Base-by-base conservation (phyloP, 2,329 filamentous ascomycete species). In the Sporothrix brasiliensis region DNA sequence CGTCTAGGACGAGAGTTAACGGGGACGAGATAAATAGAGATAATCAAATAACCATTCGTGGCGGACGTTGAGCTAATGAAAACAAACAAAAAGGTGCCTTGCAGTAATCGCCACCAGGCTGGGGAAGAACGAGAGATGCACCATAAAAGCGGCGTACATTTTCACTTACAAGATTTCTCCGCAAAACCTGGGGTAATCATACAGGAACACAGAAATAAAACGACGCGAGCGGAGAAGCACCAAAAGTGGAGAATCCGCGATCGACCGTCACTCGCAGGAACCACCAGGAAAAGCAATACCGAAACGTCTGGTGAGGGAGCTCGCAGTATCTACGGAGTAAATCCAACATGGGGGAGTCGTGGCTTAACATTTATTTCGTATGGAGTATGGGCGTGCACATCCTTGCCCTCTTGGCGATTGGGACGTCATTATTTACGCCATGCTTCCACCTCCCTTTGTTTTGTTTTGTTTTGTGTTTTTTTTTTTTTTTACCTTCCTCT, bases 261-360 rank as follows among this genome's bases (percentile, higher is more conserved):
- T 34, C 34, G 34, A 34, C 34, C 34, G 34, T 34, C 24, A n/a
- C 24, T 49, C 30, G 27, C 39, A 24, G 21, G 16, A 4, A 65
- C n/a, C 41, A 10, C 24, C 61, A 50, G 44, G 61, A 50, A 66
- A 66, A 66, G 24, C 61, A 66, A 49, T 66, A 50, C 61, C 61
- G 61, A 34, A 34, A 27, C 58, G 13, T 19, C 16, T 19, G 49
- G 16, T 19, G 19, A 52, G 16, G 19, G 19, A 10, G 24, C 58
- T 66, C 61, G 61, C 61, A 66, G 44, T 66, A 66, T 66, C 61
- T 27, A n/a, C 61, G 61, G 44, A 66, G 61, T 52, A 66, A 66
- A 52, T 50, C 34, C 7, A 34, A 34, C 34, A 34, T 34, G 34
- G 7, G 30, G 34, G 7, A 34, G 5, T 34, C 6, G 34, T 34